Percentiles rank a stretch among this genome's conserved stretches.
Conservation (phyloP, 768 basidiomycete species). For the Phaeotremella skinneri region DNA sequence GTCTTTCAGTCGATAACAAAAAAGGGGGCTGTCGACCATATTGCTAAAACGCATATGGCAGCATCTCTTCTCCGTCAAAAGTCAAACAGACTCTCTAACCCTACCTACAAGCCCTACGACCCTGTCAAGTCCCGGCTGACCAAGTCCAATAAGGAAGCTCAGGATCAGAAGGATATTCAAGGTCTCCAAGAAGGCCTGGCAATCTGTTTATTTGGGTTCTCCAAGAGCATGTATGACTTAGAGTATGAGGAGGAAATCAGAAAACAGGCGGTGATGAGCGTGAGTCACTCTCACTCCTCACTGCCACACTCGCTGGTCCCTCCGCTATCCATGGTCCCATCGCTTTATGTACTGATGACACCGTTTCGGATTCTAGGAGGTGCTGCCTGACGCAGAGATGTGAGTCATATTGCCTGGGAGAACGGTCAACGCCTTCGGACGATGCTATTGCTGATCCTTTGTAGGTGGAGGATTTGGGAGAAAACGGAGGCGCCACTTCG, state of each 20-base stretch:
- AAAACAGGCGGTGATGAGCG: constrained; percentile 48
- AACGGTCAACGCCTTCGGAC: too few relatives aligned
- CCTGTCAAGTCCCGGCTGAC: background rate
- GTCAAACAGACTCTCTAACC: background rate
- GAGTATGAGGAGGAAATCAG: constrained; percentile 45
- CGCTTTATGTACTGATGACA: constrained; percentile 5
- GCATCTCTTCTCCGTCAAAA: background rate
- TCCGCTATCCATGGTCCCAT: background rate
- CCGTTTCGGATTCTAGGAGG: constrained; percentile 31
- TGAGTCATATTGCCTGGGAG: constrained; percentile 14
- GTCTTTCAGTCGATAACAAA: too few relatives aligned
- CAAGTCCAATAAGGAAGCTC: background rate
- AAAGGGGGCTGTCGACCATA: background rate
- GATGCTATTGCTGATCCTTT: background rate
- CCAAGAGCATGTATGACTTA: constrained; percentile 34
- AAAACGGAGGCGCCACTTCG: constrained; percentile 46
- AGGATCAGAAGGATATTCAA: background rate
- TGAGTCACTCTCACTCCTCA: constrained; percentile 20
- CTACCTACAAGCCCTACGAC: background rate
- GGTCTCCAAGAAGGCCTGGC: constrained; percentile 26
- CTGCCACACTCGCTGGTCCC: background rate
- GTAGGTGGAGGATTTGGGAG: constrained; percentile 49
- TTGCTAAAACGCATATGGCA: background rate
- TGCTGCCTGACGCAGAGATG: constrained; percentile 48
- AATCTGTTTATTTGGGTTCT: constrained; percentile 39